Percentiles rank a stretch among this genome's conserved stretches.
Conservation (phyloP, 2,329 filamentous ascomycete genomes). For the Ophiostoma sp. region DNA sequence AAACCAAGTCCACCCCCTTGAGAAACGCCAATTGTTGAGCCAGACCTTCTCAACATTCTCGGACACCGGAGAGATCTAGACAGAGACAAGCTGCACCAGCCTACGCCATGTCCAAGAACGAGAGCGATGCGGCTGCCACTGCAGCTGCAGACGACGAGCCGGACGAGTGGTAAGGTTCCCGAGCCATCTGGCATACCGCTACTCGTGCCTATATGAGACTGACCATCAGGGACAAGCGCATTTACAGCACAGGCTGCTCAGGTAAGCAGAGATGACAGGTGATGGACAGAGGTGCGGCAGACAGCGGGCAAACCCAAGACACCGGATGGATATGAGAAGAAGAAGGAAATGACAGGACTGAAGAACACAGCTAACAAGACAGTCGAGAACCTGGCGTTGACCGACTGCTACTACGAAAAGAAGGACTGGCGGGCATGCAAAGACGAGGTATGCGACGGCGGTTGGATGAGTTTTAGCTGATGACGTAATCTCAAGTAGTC, state of each 20-base stretch:
- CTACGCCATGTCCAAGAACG: conserved; percentile 51
- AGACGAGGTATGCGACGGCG: conserved; percentile 57
- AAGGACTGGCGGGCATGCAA: conserved; percentile 92
- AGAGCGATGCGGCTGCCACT: conserved; percentile 38
- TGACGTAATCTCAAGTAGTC: background rate
- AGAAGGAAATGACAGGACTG: background rate
- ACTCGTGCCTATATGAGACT: conserved; percentile 25
- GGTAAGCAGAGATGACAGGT: conserved; percentile 43
- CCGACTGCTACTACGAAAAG: conserved; percentile 92
- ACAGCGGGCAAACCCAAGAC: background rate
- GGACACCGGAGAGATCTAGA: background rate
- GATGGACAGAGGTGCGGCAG: background rate
- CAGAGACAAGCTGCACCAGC: background rate
- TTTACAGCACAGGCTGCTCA: conserved; percentile 92
- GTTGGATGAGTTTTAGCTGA: background rate
- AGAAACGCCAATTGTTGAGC: background rate
- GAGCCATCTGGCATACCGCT: conserved; percentile 27
- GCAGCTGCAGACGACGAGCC: conserved; percentile 64
- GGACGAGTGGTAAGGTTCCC: conserved; percentile 72
- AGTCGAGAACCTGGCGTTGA: conserved; percentile 88
- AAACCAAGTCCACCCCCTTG: background rate
- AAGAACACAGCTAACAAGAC: conserved; percentile 7
- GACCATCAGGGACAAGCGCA: conserved; percentile 79
- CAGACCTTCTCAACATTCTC: background rate
- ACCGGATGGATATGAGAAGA: background rate